A percentile compares a stretch with the other conserved stretches of the same genome.
These are phyloP conservation scores for Cucurbita maxima DNA, from an alignment of 306 rosid species.

Conservation along the genomic window DNA sequence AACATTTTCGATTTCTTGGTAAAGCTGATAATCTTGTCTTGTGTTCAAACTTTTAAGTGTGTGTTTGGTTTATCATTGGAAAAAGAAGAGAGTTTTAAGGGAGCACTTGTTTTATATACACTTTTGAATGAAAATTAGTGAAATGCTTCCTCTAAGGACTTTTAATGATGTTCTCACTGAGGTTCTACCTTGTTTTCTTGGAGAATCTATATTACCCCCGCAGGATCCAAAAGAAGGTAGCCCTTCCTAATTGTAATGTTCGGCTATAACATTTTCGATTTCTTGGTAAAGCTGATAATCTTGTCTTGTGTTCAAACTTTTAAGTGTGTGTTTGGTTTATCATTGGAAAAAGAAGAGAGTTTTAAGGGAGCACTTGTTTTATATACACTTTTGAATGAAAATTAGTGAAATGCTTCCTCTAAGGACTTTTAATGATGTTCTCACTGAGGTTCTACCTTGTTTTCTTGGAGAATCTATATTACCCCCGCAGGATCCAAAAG, in stretches of 20 bases:
- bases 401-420: neutral
- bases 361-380: neutral
- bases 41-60: neutral
- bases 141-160: neutral
- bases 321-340: neutral
- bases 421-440: neutral
- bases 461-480: too few species aligned
- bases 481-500: too few species aligned
- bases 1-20: neutral
- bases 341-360: neutral
- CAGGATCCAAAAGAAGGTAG: conserved; percentile 10
- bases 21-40: neutral
- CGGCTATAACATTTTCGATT: neutral
- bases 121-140: neutral
- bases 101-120: neutral
- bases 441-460: too few species aligned
- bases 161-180: conserved; percentile 39
- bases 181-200: conserved; percentile 36
- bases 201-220: neutral
- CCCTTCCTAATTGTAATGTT: neutral
- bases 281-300: neutral
- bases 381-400: neutral
- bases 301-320: neutral
- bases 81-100: neutral
- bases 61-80: neutral